Evolutionary conservation across 257 asterid genomes (phyloP), one percentile per base, ranked within the genome.

Genomic region (Salvia hispanica): DNA sequence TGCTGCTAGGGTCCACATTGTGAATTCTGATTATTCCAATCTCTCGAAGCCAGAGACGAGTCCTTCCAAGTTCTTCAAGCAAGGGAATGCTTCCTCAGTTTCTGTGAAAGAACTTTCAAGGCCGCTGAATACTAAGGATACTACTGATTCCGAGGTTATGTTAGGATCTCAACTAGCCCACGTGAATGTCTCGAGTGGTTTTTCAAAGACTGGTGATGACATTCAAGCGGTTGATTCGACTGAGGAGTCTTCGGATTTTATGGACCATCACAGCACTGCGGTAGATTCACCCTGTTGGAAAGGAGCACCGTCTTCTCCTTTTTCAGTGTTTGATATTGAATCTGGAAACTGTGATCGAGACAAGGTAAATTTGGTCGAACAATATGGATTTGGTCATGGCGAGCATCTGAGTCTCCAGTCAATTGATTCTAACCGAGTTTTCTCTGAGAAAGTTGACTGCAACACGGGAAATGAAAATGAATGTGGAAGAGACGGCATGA

Each of bases 261-360:
- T 83, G 8, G 95, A 93, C 74, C 81, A 76, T 77, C 83, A 81
- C 64, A 86, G 72, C 81, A 78, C 72, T 10, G 86, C 83, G 50
- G 95, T 78, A 42, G 99, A 94, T 80, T 94, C 99, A 14, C 99
- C 99, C 58, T 94, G 99, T 82, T 94, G 98, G 97, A 94, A 78
- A 83, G 98, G 98, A 56, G 87, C 96, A 52, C 80, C 91, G 4
- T 83, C 85, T 69, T 79, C 90, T 74, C 84, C 72, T 18, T 71
- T 81, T 58, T 74, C 93, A 33, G 51, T 77, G 2, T 64, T 82
- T 59, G 88, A 82, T 73, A 69, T 74, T 62, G 97, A 85, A 80
- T 67, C 76, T 50, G 72, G 77, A 73, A 46, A 72, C 45, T 45
- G 72, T 8, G 72, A 68, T 73, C 67, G 50, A n/a, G 63, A 64